These are phyloP conservation scores for California macrophylla DNA, from an alignment of 441 rosid genomes.

Conservation along the genomic window DNA sequence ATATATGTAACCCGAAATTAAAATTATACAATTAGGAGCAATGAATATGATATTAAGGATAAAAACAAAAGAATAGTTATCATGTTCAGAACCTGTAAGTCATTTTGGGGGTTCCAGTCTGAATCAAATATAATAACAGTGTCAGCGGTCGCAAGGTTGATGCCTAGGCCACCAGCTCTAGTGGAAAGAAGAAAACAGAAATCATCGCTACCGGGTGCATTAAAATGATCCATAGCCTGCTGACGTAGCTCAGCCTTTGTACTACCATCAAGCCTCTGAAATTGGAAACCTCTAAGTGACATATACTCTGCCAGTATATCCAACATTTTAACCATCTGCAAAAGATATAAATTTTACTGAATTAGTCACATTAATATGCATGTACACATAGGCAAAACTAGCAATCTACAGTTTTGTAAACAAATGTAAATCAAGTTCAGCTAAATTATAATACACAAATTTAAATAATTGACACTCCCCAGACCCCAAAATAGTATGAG, in stretches of 20 bases:
- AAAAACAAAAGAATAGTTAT: conserved; percentile 4
- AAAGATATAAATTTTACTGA: conserved; percentile 12
- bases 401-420: neutral
- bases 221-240: conserved; percentile 98
- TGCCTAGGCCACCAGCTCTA: conserved; percentile 99
- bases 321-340: conserved; percentile 97
- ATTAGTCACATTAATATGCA: neutral
- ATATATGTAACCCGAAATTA: no score
- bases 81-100: conserved; percentile 60
- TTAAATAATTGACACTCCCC: neutral
- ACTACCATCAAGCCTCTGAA: conserved; percentile 98
- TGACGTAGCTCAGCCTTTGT: conserved; percentile 96
- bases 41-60: neutral
- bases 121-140: conserved; percentile 99
- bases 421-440: neutral
- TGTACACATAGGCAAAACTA: neutral
- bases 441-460: neutral
- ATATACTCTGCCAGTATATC: conserved; percentile 89
- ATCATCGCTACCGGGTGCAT: conserved; percentile 98
- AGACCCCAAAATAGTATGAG: no score
- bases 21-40: neutral
- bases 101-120: conserved; percentile 99
- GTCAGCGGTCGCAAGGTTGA: conserved; percentile 97
- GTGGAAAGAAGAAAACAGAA: conserved; percentile 98
- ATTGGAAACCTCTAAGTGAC: conserved; percentile 89